Evolutionary conservation across 2,329 filamentous ascomycete species (phyloP).

Genomic region (Diaporthe aspalathi): DNA sequence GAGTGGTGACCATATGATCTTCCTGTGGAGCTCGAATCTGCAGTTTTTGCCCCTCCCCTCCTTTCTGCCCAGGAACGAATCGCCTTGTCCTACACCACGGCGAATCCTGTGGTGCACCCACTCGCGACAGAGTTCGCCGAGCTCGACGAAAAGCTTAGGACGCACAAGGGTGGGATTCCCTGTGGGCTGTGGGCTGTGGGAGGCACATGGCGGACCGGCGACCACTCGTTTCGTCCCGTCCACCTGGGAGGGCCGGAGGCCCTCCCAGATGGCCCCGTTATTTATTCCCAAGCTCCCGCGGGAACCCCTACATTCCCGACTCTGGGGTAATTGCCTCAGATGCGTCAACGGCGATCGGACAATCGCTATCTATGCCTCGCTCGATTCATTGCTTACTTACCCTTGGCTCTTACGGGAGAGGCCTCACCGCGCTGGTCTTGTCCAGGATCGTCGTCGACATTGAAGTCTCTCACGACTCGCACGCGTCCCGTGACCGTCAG

Average conservation of each 20-base stretch:
- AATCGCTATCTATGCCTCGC: neutral
- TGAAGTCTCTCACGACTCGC: slow-evolving; percentile 10
- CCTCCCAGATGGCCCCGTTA: neutral
- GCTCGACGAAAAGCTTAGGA: slow-evolving; percentile 41
- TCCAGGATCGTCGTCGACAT: slow-evolving; percentile 15
- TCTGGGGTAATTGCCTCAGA: slow-evolving; percentile 25
- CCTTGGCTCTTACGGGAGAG: neutral
- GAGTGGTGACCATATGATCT: neutral
- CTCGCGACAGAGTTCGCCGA: slow-evolving; percentile 3
- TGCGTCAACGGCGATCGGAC: slow-evolving; percentile 7
- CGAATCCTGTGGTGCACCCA: slow-evolving; percentile 37
- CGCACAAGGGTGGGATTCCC: neutral
- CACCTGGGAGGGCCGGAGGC: neutral
- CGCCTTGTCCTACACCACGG: neutral
- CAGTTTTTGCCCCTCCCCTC: neutral
- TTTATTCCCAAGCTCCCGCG: slow-evolving; percentile 1
- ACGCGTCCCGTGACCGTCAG: neutral
- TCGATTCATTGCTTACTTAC: slow-evolving; percentile 1
- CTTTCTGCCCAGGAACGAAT: neutral
- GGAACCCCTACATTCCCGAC: slow-evolving; percentile 15
- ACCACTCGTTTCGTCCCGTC: slow-evolving; percentile 1
- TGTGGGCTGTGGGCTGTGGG: neutral
- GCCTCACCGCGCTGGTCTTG: neutral
- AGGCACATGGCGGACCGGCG: neutral
- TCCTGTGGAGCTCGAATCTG: neutral